Conservation (phyloP, 2,329 filamentous ascomycete genomes). For the Verticillium nonalfalfae region DNA sequence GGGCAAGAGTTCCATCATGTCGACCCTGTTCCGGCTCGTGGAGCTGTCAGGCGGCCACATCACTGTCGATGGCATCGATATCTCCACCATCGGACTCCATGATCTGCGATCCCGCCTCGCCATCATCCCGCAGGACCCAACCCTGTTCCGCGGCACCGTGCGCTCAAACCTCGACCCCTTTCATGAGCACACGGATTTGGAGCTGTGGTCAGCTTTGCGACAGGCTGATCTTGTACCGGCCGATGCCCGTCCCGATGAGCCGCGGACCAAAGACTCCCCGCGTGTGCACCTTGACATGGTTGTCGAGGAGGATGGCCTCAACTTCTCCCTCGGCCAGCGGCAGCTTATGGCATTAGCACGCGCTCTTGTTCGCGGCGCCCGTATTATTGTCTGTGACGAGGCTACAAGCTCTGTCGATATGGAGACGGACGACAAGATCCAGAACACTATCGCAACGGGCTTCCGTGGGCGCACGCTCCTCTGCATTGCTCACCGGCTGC, state of each 20-base stretch:
- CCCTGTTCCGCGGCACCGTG: conserved; percentile 75
- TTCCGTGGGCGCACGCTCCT: conserved; percentile 84
- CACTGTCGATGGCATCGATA: conserved; percentile 61
- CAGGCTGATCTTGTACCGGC: conserved; percentile 65
- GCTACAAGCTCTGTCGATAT: conserved; percentile 91
- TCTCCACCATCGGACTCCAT: conserved; percentile 66
- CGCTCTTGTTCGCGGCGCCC: conserved; percentile 78
- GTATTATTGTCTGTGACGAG: conserved; percentile 96
- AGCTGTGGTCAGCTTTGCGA: conserved; percentile 70
- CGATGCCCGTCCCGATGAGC: conserved; percentile 17
- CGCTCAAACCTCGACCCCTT: conserved; percentile 78
- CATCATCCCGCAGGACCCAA: conserved; percentile 82
- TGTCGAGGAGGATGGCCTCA: conserved; percentile 91
- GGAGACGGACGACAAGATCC: conserved; percentile 95
- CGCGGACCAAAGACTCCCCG: conserved; percentile 18
- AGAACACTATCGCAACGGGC: conserved; percentile 75
- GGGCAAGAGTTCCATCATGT: conserved; percentile 81
- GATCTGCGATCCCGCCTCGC: conserved; percentile 70
- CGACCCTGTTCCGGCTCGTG: conserved; percentile 70
- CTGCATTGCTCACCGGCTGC: conserved; percentile 86
- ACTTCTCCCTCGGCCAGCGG: conserved; percentile 91
- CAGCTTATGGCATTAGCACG: conserved; percentile 93
- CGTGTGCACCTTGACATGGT: conserved; percentile 76
- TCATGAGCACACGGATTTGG: conserved; percentile 68
- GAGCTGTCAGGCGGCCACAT: conserved; percentile 59